Evolutionary conservation across 805 yeast species (phyloP).

Genomic region (Yamadazyma ubonensis): DNA sequence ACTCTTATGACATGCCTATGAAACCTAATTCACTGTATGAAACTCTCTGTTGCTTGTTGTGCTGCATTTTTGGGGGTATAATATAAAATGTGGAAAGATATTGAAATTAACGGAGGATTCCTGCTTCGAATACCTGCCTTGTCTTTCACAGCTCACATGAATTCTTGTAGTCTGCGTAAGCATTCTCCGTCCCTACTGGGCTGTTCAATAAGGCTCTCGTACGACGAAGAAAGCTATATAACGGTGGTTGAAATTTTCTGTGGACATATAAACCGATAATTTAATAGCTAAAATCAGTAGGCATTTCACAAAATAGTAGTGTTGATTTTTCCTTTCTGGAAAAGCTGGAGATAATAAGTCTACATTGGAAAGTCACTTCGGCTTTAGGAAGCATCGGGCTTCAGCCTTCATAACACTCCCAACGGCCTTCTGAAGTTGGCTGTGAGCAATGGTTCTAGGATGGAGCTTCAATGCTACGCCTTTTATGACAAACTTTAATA

Average conservation of each 20-base stretch:
- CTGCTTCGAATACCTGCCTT: neutral
- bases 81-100: conserved; percentile 55
- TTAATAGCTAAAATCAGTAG: neutral
- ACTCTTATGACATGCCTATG: conserved; percentile 53
- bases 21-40: conserved; percentile 46
- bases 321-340: neutral
- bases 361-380: neutral
- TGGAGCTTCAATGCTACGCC: neutral
- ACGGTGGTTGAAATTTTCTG: neutral
- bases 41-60: conserved; percentile 44
- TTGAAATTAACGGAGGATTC: too few species aligned
- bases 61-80: conserved; percentile 55
- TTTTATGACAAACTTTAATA: neutral
- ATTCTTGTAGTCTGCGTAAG: neutral
- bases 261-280: neutral
- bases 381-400: neutral
- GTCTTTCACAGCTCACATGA: conserved; percentile 27
- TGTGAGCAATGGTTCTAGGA: neutral
- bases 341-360: neutral
- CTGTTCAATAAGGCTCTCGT: neutral
- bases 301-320: neutral
- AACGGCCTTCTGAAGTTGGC: neutral
- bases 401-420: too few species aligned
- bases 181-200: neutral
- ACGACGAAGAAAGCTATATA: neutral